phyloP scores from a whole-genome alignment of 2,329 filamentous ascomycete species.

The Chrysoporthe deuterocubensis region DNA sequence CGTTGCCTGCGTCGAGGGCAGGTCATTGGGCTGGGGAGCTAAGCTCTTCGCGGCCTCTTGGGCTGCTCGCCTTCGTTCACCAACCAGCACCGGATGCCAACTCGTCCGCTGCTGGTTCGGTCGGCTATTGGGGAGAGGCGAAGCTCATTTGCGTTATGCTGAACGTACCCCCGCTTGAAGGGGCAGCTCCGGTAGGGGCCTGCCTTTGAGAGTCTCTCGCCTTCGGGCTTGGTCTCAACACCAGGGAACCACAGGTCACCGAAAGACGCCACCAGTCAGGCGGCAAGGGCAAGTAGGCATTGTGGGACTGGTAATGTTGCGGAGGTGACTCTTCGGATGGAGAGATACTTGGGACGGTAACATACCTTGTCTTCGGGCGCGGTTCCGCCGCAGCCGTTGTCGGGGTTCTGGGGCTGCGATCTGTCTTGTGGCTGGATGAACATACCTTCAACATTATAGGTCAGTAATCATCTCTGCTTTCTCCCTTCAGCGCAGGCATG shows the following conservation, averaged over 20 bases:
- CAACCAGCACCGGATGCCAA: not conserved
- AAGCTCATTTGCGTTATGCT: constrained; percentile 9
- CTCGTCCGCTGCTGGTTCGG: constrained; percentile 2
- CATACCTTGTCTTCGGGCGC: constrained; percentile 4
- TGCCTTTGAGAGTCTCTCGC: not conserved
- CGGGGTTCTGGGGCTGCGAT: not conserved
- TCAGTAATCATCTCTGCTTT: not conserved
- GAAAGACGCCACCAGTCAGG: constrained; percentile 12
- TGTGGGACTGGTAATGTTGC: not conserved
- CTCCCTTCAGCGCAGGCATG: not conserved
- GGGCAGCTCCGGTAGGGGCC: constrained; percentile 4
- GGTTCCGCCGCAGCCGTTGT: not conserved
- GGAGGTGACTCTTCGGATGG: not conserved
- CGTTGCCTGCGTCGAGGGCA: constrained; percentile 9
- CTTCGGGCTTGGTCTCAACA: not conserved
- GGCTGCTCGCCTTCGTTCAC: not conserved
- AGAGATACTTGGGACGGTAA: not conserved
- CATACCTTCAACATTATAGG: not conserved
- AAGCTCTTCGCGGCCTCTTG: not conserved
- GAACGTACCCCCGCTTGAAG: constrained; percentile 5
- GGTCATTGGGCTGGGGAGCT: constrained; percentile 1
- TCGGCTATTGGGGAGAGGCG: constrained; percentile 4
- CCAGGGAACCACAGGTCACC: constrained; percentile 6
- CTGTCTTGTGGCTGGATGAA: not conserved
- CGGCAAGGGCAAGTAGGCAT: constrained; percentile 3